phyloP scores from a whole-genome alignment of 208 protist genomes.

The Herpetomonas samuelpessoai region DNA sequence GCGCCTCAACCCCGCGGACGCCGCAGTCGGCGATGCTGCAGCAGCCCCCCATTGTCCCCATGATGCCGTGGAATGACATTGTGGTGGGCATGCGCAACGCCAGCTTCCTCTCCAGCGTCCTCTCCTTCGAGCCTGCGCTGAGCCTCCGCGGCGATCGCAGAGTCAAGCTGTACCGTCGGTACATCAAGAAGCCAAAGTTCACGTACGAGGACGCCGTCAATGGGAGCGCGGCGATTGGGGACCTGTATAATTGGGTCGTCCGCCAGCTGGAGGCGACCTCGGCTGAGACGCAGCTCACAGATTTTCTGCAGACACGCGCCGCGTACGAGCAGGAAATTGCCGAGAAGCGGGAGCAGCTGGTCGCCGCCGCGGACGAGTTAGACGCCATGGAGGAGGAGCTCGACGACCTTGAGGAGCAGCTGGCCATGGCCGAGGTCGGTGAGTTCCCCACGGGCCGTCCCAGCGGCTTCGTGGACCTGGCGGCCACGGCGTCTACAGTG shows the following conservation, averaged over 20 bases:
- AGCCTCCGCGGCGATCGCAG: conserved; percentile 18
- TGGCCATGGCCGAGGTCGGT: conserved; percentile 8
- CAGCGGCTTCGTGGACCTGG: neutral
- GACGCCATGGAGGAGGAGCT: conserved; percentile 36
- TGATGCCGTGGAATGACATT: conserved; percentile 35
- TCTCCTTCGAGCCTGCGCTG: conserved; percentile 30
- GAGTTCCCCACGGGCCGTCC: conserved; percentile 2
- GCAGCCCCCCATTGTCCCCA: neutral
- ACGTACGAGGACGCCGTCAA: conserved; percentile 46
- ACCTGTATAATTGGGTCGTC: conserved; percentile 60
- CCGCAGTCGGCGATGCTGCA: neutral
- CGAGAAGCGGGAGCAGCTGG: conserved; percentile 13
- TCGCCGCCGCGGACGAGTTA: conserved; percentile 19
- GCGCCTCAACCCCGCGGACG: neutral
- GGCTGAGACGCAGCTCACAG: conserved; percentile 13
- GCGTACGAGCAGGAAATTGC: conserved; percentile 10
- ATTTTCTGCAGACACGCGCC: conserved; percentile 10
- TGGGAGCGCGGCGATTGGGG: conserved; percentile 47
- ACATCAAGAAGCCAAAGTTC: conserved; percentile 38
- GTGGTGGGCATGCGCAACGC: conserved; percentile 30
- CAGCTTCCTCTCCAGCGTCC: conserved; percentile 38
- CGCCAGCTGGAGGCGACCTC: conserved; percentile 36
- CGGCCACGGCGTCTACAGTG: conserved; percentile 1
- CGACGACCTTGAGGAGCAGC: conserved; percentile 18
- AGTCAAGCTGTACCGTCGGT: conserved; percentile 24